Conservation (phyloP, 176 grass and related monocot genomes). For the sorghum (Sorghum bicolor) region Sorghum_bicolor_NCBIv3 NC_012878.2:56143501-56144000, state of each 20-base stretch:
- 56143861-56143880: neutral
- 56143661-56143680: neutral
- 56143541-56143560: neutral
- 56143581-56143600: neutral
- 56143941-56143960: conserved; percentile 17
- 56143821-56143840: no score
- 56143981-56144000: neutral
- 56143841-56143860: no score
- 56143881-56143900: conserved; percentile 69
- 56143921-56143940: neutral
- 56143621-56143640: neutral
- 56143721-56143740: conserved; percentile 87
- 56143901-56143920: conserved; percentile 46
- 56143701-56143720: conserved; percentile 79
- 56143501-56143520: neutral
- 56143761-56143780: conserved; percentile 77
- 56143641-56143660: neutral
- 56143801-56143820: neutral
- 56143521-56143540: neutral
- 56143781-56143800: conserved; percentile 40
- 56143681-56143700: neutral
- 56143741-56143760: conserved; percentile 89
- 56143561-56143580: neutral
- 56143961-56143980: neutral
- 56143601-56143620: neutral